Percentiles rank a stretch among this genome's conserved stretches.
phyloP scores from a whole-genome alignment of 495 filamentous ascomycete genomes.

The Daldinia decipiens region DNA sequence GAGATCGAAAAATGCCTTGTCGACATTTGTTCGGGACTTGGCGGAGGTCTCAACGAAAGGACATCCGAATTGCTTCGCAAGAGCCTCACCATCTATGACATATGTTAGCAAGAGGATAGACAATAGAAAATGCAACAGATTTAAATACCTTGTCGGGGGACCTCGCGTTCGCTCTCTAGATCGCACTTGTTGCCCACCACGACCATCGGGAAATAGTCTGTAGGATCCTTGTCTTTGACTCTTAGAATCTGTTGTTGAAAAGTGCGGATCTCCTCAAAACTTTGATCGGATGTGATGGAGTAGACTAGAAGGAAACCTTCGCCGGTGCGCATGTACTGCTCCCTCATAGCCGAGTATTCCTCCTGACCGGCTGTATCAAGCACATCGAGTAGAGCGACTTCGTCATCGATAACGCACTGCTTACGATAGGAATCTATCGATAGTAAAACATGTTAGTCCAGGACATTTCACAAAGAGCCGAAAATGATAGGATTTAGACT shows the following conservation, averaged over 20 bases:
- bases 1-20: constrained; percentile 97
- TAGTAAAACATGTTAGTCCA: background rate
- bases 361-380: constrained; percentile 98
- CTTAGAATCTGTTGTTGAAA: constrained; percentile 98
- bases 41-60: constrained; percentile 99
- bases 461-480: background rate
- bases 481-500: background rate
- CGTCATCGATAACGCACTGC: constrained; percentile 98
- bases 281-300: constrained; percentile 96
- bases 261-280: constrained; percentile 96
- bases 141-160: constrained; percentile 84
- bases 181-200: constrained; percentile 99
- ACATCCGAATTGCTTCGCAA: constrained; percentile 89
- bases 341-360: constrained; percentile 98
- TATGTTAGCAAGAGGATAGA: background rate
- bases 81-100: constrained; percentile 81
- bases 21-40: constrained; percentile 97
- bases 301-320: constrained; percentile 98
- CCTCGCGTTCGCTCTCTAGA: constrained; percentile 89
- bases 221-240: constrained; percentile 86
- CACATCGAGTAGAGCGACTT: constrained; percentile 95
- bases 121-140: background rate
- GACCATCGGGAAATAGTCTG: constrained; percentile 97
- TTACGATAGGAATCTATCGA: constrained; percentile 95
- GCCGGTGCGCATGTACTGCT: constrained; percentile 99